phyloP scores from a whole-genome alignment of 768 basidiomycete genomes.

The Cystofilobasidium ferigula region DNA sequence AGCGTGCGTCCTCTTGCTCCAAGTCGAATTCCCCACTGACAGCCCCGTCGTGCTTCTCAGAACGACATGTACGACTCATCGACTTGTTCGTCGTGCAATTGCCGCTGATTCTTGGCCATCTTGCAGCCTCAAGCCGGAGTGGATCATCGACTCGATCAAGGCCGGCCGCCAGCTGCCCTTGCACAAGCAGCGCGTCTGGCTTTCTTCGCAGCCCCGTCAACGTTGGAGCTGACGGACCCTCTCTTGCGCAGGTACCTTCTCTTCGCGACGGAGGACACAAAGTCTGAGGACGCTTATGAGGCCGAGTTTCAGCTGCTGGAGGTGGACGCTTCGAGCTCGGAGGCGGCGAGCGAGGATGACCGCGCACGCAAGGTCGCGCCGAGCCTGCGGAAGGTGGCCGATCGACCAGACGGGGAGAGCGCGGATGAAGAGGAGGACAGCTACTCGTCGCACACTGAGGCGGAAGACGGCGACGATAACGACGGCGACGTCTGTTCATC shows the following conservation, averaged over 20 bases:
- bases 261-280: conserved; percentile 3
- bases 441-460: not conserved
- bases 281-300: not conserved
- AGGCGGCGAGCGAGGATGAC: not conserved
- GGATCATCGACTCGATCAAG: conserved; percentile 70
- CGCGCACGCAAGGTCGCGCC: not conserved
- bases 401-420: not conserved
- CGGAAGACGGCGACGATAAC: not conserved
- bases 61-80: not conserved
- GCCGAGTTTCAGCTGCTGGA: conserved; percentile 6
- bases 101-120: conserved; percentile 43
- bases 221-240: not conserved
- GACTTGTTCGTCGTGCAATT: not conserved
- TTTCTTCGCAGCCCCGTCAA: not conserved
- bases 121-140: conserved; percentile 70
- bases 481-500: no score
- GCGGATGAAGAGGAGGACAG: not conserved
- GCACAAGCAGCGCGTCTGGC: conserved; percentile 24
- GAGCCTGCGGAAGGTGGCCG: no score
- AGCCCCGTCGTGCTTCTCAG: not conserved
- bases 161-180: conserved; percentile 51
- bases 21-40: not conserved
- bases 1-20: conserved; percentile 8
- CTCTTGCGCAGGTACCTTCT: conserved; percentile 18
- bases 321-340: not conserved